These are phyloP conservation scores for Clonostachys byssicola DNA, from an alignment of 2,329 filamentous ascomycete species.

Conservation along the genomic window DNA sequence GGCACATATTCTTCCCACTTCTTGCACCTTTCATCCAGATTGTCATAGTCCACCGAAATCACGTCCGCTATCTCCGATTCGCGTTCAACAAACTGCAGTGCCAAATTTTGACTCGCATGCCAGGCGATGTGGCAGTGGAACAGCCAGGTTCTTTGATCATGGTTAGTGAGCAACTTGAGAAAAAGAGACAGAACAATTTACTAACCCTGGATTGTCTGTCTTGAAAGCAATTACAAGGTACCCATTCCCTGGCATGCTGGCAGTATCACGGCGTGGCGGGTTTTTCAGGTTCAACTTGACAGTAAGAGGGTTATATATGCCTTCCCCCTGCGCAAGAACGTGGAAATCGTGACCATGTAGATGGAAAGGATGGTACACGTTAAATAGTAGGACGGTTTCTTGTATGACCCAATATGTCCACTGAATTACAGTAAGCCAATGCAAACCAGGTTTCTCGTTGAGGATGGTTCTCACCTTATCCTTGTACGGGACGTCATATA, in stretches of 20 bases:
- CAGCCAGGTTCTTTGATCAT: slow-evolving; percentile 24
- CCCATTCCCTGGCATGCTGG: slow-evolving; percentile 35
- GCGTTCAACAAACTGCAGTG: slow-evolving; percentile 13
- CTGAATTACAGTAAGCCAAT: too few relatives aligned
- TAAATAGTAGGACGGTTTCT: too few relatives aligned
- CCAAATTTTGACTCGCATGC: slow-evolving; percentile 26
- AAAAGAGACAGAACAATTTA: too few relatives aligned
- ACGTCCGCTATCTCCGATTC: too few relatives aligned
- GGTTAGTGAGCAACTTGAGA: too few relatives aligned
- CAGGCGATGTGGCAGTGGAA: slow-evolving; percentile 47
- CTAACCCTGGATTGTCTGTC: slow-evolving; percentile 38
- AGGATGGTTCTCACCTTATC: too few relatives aligned
- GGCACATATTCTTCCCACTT: too few relatives aligned
- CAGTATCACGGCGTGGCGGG: slow-evolving; percentile 47
- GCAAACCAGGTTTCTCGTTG: too few relatives aligned
- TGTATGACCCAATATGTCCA: too few relatives aligned
- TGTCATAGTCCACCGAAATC: too few relatives aligned
- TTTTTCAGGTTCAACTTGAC: slow-evolving; percentile 28
- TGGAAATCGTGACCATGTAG: slow-evolving; percentile 26
- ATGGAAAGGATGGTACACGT: slow-evolving; percentile 20
- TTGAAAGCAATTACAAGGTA: slow-evolving; percentile 45
- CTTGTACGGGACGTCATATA: too few relatives aligned
- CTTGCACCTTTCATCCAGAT: too few relatives aligned
- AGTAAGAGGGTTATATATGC: slow-evolving; percentile 20
- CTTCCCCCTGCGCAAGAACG: slow-evolving; percentile 10